Conservation (phyloP, 805 yeast species). For the Cyberlindnera amylophila region DNA sequence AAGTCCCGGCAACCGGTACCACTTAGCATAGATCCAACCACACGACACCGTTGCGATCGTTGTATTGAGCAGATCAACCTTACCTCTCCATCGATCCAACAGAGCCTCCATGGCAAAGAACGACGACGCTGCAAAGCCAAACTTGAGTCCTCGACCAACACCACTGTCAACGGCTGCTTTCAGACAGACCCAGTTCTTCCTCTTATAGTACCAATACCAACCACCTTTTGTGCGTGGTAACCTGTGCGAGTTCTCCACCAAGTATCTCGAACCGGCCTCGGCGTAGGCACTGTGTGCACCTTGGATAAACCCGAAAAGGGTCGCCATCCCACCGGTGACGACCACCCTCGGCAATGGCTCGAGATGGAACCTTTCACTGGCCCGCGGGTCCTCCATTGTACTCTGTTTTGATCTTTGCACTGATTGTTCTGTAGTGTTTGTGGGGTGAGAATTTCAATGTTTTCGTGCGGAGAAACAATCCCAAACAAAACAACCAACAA, state of each 20-base stretch:
- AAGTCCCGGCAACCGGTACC: conserved; percentile 35
- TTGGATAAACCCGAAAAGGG: conserved; percentile 25
- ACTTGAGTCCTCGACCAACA: conserved; percentile 37
- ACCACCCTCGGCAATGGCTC: conserved; percentile 5
- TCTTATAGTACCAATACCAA: conserved; percentile 85
- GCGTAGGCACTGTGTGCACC: conserved; percentile 63
- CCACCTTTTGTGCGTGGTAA: conserved; percentile 75
- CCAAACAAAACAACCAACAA: too few relatives aligned
- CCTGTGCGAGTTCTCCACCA: conserved; percentile 81
- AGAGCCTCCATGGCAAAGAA: conserved; percentile 61
- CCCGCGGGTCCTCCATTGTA: background rate
- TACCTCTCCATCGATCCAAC: conserved; percentile 50
- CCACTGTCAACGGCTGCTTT: conserved; percentile 51
- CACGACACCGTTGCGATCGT: conserved; percentile 49
- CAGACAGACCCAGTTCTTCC: conserved; percentile 72
- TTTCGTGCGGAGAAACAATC: too few relatives aligned
- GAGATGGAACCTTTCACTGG: conserved; percentile 7
- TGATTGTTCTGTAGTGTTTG: background rate
- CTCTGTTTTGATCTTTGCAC: background rate
- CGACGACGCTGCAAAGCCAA: conserved; percentile 41
- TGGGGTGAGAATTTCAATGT: too few relatives aligned
- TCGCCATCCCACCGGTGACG: conserved; percentile 4
- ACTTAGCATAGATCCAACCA: conserved; percentile 50
- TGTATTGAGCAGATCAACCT: conserved; percentile 60
- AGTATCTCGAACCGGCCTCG: conserved; percentile 50